These are phyloP conservation scores for Leccinum ponderosum DNA, from an alignment of 1,284 basidiomycete species.

Conservation along the genomic window DNA sequence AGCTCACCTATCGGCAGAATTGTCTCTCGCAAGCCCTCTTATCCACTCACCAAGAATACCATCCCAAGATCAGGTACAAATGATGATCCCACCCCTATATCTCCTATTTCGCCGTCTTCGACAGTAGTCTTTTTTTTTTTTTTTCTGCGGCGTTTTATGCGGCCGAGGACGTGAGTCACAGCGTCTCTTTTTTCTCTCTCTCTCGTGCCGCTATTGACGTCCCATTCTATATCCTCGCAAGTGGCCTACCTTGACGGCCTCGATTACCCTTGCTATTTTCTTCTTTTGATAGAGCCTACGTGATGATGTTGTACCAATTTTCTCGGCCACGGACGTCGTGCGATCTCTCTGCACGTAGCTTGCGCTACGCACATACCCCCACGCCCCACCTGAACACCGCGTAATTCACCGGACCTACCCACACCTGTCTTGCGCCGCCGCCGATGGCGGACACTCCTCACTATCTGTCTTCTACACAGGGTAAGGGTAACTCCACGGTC, in stretches of 20 bases:
- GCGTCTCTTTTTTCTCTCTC: background rate
- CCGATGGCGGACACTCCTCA: conserved; percentile 5
- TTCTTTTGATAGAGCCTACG: background rate
- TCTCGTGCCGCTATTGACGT: background rate
- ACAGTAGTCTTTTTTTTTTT: conserved; percentile 7
- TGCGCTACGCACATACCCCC: background rate
- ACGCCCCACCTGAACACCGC: background rate
- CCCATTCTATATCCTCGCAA: background rate
- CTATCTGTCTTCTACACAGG: background rate
- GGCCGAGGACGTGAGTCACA: conserved; percentile 17
- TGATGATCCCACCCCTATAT: conserved; percentile 13
- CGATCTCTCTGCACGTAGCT: background rate
- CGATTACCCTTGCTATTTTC: background rate
- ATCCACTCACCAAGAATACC: conserved; percentile 18
- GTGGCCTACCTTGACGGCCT: background rate
- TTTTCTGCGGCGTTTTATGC: background rate
- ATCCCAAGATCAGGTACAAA: background rate
- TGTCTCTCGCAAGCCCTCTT: conserved; percentile 24
- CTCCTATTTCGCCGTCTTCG: conserved; percentile 27
- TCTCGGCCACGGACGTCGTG: background rate
- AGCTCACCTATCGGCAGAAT: conserved; percentile 21
- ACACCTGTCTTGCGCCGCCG: conserved; percentile 4
- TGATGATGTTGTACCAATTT: conserved; percentile 12
- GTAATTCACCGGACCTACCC: background rate
- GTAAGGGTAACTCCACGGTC: background rate